These are phyloP conservation scores for Yarrowia galli DNA, from an alignment of 1,139 yeast genomes.

Conservation along the genomic window DNA sequence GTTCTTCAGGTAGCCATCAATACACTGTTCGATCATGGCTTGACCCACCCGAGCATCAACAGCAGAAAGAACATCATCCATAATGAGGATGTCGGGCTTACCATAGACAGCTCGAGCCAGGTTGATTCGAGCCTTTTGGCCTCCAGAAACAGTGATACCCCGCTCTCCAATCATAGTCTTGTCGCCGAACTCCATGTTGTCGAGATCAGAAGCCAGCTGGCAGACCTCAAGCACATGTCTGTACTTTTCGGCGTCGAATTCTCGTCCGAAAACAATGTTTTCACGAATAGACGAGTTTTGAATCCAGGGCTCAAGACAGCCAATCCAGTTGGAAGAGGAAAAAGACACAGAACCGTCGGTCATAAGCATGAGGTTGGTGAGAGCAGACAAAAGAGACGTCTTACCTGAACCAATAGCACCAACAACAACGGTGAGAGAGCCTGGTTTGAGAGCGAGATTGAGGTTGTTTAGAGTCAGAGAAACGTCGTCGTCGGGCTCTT, in stretches of 20 bases:
- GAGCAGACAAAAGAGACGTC: conserved; percentile 65
- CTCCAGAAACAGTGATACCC: conserved; percentile 82
- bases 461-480: conserved; percentile 1
- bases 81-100: conserved; percentile 61
- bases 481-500: conserved; percentile 24
- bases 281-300: conserved; percentile 72
- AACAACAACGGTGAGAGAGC: conserved; percentile 63
- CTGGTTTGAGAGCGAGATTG: background rate
- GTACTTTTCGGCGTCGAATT: conserved; percentile 59
- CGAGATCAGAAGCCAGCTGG: conserved; percentile 64
- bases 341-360: conserved; percentile 58
- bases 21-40: conserved; percentile 69
- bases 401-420: conserved; percentile 79
- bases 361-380: conserved; percentile 67
- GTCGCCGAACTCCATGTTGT: conserved; percentile 72
- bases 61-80: conserved; percentile 81
- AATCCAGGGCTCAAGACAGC: conserved; percentile 57
- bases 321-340: conserved; percentile 44
- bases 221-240: conserved; percentile 60
- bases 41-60: conserved; percentile 85
- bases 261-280: conserved; percentile 67
- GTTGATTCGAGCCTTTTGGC: conserved; percentile 78
- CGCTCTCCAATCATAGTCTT: conserved; percentile 79
- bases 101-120: conserved; percentile 79
- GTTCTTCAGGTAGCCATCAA: conserved; percentile 58